Evolutionary conservation across 139 green algal species (phyloP).

Genomic region (Trebouxia sp.): DNA sequence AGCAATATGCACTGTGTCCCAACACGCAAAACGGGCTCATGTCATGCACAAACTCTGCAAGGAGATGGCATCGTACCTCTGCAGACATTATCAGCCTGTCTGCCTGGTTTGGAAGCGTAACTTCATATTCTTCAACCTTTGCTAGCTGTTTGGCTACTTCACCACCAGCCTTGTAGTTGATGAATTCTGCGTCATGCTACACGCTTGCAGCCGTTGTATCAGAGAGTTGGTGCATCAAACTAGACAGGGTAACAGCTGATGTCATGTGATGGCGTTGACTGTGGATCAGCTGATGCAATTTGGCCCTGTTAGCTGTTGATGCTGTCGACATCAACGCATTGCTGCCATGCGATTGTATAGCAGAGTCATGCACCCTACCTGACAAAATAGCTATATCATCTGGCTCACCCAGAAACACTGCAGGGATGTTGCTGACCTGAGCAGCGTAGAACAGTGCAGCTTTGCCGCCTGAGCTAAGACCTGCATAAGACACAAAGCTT

Average conservation of each 20-base stretch:
- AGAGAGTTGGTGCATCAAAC: no score
- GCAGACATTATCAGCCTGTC: background rate
- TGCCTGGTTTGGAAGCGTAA: background rate
- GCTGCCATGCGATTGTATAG: no score
- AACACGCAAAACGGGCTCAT: no score
- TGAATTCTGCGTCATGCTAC: background rate
- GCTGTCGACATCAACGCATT: no score
- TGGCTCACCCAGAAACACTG: slow-evolving; percentile 8
- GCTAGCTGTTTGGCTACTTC: background rate
- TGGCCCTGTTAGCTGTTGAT: no score
- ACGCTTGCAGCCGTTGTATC: background rate
- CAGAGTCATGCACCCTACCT: no score
- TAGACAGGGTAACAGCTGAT: no score
- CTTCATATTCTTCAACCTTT: background rate
- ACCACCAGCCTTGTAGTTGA: background rate
- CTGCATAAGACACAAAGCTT: background rate
- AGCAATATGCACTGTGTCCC: no score
- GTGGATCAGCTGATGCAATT: no score
- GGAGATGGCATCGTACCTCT: no score
- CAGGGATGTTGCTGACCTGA: background rate
- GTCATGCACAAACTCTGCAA: no score
- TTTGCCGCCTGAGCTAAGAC: background rate
- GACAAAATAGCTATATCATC: background rate
- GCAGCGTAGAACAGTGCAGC: slow-evolving; percentile 3
- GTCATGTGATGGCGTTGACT: no score